Evolutionary conservation across 164 flowering plant species (phyloP), one percentile per base, ranked within the genome.

Genomic region (Piper longum): DNA sequence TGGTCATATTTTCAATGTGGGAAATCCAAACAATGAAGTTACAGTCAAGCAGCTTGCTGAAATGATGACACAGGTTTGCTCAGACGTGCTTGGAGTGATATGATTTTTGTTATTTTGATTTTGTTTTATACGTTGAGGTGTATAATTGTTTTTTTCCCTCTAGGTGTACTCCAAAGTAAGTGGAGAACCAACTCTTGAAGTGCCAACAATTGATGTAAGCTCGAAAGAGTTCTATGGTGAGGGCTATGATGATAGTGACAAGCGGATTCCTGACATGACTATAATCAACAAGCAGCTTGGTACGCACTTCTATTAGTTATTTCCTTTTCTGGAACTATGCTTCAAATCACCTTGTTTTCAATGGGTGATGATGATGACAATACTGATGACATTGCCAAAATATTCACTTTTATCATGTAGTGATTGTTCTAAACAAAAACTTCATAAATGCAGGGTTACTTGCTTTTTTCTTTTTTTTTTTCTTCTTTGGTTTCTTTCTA

Each of bases 211-310:
- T 51, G 97, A 93, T 75, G 82, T 93, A 13, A 87, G 91, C 78
- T 93, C 99, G 48, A 82, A 90, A 67, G 99, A 88, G 75, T 93
- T 93, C 55, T 93, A 93, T 66, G 99, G 99, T 26, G 99, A 80
- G 73, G 99, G 97, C 42, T 93, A 93, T 48, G 99, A 93, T 78
- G 99, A 90, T 69, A 93, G 96, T 76, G 99, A 89, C 67, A 89
- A 84, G 68, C 79, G 97, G 65, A 87, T 89, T 69, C 97, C 97
- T 5, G 97, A 89, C 81, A 93, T 93, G 99, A 93, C 99, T 69
- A 88, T 93, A 40, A 90, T 90, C 74, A 90, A 90, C 60, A 79
- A 61, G 65, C 99, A 93, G 65, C 95, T 90, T 44, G 97, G 99
- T 93, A 86, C n/a, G 43, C 3, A 43, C 26, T 26, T 26, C 36